These are phyloP conservation scores for Plasmodium cynomolgi DNA, from an alignment of 169 alveolate genomes.

Conservation along the genomic window DNA sequence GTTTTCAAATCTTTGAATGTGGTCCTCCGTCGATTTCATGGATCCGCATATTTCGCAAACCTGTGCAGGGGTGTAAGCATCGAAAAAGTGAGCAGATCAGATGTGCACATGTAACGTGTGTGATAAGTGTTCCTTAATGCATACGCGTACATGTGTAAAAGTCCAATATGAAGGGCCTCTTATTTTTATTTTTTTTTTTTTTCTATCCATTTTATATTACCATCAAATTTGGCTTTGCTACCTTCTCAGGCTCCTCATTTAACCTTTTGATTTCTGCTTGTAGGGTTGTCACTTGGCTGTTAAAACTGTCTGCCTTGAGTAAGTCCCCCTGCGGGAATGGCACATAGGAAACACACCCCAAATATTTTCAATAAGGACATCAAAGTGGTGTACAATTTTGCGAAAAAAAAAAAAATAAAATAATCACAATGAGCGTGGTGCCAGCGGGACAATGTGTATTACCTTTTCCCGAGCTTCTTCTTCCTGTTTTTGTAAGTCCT, in stretches of 20 bases:
- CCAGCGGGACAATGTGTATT: neutral
- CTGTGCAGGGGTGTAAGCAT: slow-evolving; percentile 5
- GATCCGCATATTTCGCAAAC: slow-evolving; percentile 85
- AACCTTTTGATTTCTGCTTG: slow-evolving; percentile 73
- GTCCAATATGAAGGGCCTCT: neutral
- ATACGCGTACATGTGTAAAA: neutral
- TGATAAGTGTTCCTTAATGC: neutral
- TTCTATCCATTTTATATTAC: slow-evolving; percentile 10
- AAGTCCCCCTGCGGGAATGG: slow-evolving; percentile 77
- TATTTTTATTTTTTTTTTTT: neutral
- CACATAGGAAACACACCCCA: neutral
- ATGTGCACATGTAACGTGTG: neutral
- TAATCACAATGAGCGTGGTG: neutral
- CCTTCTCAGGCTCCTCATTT: slow-evolving; percentile 33
- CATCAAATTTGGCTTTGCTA: slow-evolving; percentile 33
- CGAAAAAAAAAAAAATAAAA: neutral
- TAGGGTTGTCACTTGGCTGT: slow-evolving; percentile 77
- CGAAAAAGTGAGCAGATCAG: neutral
- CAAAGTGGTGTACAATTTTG: neutral
- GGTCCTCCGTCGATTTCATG: slow-evolving; percentile 81
- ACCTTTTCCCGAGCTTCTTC: slow-evolving; percentile 82
- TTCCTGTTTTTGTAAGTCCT: slow-evolving; percentile 77
- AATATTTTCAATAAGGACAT: neutral
- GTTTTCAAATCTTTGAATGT: slow-evolving; percentile 77
- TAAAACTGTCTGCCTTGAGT: slow-evolving; percentile 78